These are phyloP conservation scores for Solanum chacoense DNA, from an alignment of 305 asterid species.

Conservation along the genomic window DNA sequence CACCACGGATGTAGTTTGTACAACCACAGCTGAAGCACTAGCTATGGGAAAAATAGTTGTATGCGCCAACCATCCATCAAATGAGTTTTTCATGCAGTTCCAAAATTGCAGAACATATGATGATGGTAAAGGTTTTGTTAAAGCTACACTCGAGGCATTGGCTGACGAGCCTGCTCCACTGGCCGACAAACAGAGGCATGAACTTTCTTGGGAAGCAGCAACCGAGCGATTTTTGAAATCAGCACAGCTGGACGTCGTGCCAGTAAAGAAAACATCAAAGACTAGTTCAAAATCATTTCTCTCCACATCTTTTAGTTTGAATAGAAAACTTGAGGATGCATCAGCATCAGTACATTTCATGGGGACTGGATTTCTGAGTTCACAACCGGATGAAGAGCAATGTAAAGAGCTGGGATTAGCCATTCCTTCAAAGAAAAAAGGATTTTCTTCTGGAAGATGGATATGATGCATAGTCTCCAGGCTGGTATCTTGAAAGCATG, in stretches of 20 bases:
- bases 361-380: conserved; percentile 60
- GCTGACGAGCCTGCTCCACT: conserved; percentile 63
- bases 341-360: conserved; percentile 59
- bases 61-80: conserved; percentile 92
- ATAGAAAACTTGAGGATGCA: conserved; percentile 68
- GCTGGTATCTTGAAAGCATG: not conserved
- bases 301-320: conserved; percentile 53
- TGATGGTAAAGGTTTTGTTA: conserved; percentile 50
- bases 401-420: conserved; percentile 53
- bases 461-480: not conserved
- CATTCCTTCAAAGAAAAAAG: conserved; percentile 36
- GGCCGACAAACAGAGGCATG: conserved; percentile 64
- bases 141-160: conserved; percentile 55
- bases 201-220: conserved; percentile 93
- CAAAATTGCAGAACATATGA: conserved; percentile 76
- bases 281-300: conserved; percentile 45
- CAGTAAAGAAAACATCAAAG: conserved; percentile 22
- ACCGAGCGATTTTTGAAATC: conserved; percentile 60
- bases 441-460: conserved; percentile 12
- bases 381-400: conserved; percentile 70
- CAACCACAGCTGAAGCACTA: conserved; percentile 93
- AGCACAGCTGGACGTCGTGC: conserved; percentile 42
- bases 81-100: conserved; percentile 89
- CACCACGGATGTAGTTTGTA: conserved; percentile 97
- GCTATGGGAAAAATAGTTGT: conserved; percentile 96